Conservation (phyloP, 345 rosid genomes). For the Camelina neglecta region DNA sequence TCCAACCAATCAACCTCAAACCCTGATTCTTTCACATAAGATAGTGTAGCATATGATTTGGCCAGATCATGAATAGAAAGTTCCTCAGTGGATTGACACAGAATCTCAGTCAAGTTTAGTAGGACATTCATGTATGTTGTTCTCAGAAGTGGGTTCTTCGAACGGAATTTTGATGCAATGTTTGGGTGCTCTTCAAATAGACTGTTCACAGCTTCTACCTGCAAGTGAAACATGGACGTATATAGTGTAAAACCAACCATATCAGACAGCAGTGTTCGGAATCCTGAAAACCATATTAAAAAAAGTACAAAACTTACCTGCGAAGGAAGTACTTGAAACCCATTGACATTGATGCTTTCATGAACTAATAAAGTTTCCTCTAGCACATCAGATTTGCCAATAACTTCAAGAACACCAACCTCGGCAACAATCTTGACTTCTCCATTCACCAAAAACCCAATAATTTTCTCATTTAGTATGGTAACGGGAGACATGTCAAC, state of each 20-base stretch:
- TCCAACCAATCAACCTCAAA: not conserved
- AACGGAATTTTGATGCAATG: not conserved
- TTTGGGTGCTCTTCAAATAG: not conserved
- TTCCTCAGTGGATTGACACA: not conserved
- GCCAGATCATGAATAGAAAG: not conserved
- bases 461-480: not conserved
- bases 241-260: not conserved
- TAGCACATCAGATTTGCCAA: not conserved
- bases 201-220: not conserved
- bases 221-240: not conserved
- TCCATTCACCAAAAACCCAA: not conserved
- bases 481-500: not conserved
- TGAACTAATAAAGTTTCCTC: not conserved
- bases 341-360: not conserved
- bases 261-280: not conserved
- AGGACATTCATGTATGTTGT: not conserved
- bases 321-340: conserved; percentile 6
- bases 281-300: no score
- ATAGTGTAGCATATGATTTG: not conserved
- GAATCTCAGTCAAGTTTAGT: not conserved
- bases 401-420: not conserved
- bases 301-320: not conserved
- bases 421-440: not conserved
- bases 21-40: not conserved
- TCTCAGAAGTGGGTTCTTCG: not conserved